Conservation (phyloP, 2,329 filamentous ascomycete species). For the Coniochaeta hoffmannii region DNA sequence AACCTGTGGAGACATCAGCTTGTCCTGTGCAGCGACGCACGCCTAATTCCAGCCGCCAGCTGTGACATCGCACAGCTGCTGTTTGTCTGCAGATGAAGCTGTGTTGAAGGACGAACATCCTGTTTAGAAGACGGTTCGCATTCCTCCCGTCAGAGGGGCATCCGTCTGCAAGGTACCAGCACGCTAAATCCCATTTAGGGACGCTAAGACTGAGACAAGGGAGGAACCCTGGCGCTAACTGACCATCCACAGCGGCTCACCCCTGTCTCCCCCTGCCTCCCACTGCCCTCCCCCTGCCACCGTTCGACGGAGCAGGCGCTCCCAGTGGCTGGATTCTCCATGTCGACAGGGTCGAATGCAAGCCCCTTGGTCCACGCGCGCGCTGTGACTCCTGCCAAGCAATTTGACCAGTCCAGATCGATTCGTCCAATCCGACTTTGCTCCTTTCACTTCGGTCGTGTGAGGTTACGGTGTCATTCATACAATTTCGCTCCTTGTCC, state of each 20-base stretch:
- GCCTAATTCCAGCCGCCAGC: neutral
- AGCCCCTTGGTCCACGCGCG: neutral
- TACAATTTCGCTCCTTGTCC: neutral
- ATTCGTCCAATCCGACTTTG: conserved; percentile 1
- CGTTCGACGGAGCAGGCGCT: neutral
- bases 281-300: no score
- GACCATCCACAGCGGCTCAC: neutral
- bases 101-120: no score
- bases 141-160: no score
- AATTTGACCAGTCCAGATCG: neutral
- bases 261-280: neutral
- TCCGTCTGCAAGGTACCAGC: conserved; percentile 1
- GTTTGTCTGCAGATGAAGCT: neutral
- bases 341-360: neutral
- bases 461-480: neutral
- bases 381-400: neutral
- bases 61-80: neutral
- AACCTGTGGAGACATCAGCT: neutral
- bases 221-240: neutral
- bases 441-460: neutral
- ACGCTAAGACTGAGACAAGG: neutral
- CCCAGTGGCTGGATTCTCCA: neutral
- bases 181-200: neutral
- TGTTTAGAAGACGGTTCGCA: no score
- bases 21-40: no score